These are phyloP conservation scores for Vaucheria bursata DNA, from an alignment of 352 stramenopile species.

Conservation along the genomic window DNA sequence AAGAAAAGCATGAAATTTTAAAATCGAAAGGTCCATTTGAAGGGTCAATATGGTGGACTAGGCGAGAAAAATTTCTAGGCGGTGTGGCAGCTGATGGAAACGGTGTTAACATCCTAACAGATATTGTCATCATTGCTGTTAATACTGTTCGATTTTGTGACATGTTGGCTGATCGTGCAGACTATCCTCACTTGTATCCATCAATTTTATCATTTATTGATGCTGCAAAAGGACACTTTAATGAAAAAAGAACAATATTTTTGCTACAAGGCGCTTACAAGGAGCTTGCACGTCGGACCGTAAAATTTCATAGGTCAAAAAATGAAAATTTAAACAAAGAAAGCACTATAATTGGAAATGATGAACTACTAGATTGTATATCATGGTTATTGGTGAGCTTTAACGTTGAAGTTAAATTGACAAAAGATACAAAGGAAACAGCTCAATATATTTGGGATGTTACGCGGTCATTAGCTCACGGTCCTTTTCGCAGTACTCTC, in stretches of 20 bases:
- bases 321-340: not conserved
- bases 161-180: not conserved
- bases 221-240: not conserved
- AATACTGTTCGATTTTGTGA: not conserved
- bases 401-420: conserved; percentile 24
- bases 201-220: conserved; percentile 17
- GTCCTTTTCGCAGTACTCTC: conserved; percentile 13
- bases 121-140: conserved; percentile 29
- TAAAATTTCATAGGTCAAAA: not conserved
- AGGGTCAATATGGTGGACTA: conserved; percentile 37
- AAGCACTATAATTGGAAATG: not conserved
- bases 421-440: conserved; percentile 19
- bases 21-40: not conserved
- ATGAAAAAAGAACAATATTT: conserved; percentile 18
- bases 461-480: conserved; percentile 16
- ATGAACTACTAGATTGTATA: not conserved
- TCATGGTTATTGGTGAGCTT: not conserved
- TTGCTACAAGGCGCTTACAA: conserved; percentile 26
- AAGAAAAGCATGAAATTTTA: not conserved
- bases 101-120: conserved; percentile 20
- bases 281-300: conserved; percentile 8
- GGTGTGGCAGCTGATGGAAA: conserved; percentile 18
- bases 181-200: conserved; percentile 7
- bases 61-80: conserved; percentile 16
- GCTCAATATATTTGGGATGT: conserved; percentile 44